Evolutionary conservation across 1,139 yeast genomes (phyloP), one percentile per base, ranked within the genome.

Genomic region (Scheffersomyces titani): DNA sequence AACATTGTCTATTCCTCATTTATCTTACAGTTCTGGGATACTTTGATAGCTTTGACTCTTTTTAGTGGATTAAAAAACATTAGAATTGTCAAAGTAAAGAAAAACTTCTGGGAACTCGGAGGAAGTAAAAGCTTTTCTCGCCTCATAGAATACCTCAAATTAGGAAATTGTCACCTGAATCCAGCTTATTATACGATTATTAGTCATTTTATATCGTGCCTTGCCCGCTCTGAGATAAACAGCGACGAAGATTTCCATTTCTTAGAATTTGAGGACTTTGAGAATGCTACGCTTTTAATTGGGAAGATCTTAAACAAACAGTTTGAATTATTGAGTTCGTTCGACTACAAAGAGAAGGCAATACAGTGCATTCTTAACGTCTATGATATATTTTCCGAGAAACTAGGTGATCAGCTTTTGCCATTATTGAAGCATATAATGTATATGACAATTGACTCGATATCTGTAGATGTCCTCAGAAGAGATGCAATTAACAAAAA

Each of bases 111-210:
- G 88, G 72, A 77, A 13, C 73, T 76, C 44, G 87, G 83, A 65
- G 74, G 81, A 65, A 54, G 70, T 75, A 62, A 81, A 71, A 56
- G 81, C 66, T 62, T 56, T n/a, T 57, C 71, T 1, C 80, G 81
- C 56, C 65, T 88, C 9, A 50, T 76, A 1, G 79, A 72, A 0
- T 80, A 86, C 58, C 65, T 88, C 40, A 72, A 73, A 18, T 58
- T 85, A 18, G 89, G 92, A 0, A 79, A 83, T 4, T 77, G 87
- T 54, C 78, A 77, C 56, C 85, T 88, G 61, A 75, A 76, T 50
- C 80, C 87, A 0, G 61, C 72, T 0, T 87, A 85, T 63, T 88
- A 82, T 63, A 61, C 59, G 2, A 56, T 66, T 19, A 54, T 77
- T 20, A 57, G 60, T 2, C 60, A 63, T 2, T 69, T 75, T 54